Percentiles rank a stretch among this genome's conserved stretches.
Evolutionary conservation across 1,284 basidiomycete genomes (phyloP).

Genomic region (Sanguinoderma infundibulare): DNA sequence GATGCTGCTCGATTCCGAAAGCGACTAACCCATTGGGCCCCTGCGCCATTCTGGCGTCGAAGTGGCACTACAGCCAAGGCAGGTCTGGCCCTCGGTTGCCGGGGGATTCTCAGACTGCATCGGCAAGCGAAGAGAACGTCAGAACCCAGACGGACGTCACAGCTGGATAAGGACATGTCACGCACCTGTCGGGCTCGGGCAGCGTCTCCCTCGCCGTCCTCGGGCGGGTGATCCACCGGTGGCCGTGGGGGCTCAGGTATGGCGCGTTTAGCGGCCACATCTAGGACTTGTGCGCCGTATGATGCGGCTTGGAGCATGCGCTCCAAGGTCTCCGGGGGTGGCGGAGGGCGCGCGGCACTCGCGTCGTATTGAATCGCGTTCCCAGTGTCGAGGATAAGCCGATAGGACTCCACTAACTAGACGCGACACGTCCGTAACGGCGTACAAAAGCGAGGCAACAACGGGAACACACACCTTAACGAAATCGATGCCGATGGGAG

Average conservation of each 20-base stretch:
- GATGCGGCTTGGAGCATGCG: slow-evolving; percentile 54
- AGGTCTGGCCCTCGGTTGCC: slow-evolving; percentile 64
- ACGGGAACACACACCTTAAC: slow-evolving; percentile 46
- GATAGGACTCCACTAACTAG: slow-evolving; percentile 53
- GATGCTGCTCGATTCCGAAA: slow-evolving; percentile 48
- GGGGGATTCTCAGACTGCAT: slow-evolving; percentile 45
- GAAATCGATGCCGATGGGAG: slow-evolving; percentile 50
- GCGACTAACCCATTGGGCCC: slow-evolving; percentile 70
- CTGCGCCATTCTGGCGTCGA: slow-evolving; percentile 84
- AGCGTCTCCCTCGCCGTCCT: slow-evolving; percentile 19
- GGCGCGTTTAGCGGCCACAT: slow-evolving; percentile 39
- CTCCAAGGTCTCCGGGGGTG: slow-evolving; percentile 45
- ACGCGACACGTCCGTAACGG: neutral
- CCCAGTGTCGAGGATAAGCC: slow-evolving; percentile 46
- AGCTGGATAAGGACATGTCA: neutral
- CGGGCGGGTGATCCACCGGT: slow-evolving; percentile 19
- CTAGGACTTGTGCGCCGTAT: slow-evolving; percentile 56
- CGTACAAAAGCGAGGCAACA: slow-evolving; percentile 6
- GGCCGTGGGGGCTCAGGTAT: slow-evolving; percentile 24
- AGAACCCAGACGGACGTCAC: neutral
- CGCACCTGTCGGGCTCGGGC: slow-evolving; percentile 26
- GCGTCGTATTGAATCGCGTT: slow-evolving; percentile 36
- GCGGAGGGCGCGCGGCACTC: slow-evolving; percentile 32
- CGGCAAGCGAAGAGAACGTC: slow-evolving; percentile 3
- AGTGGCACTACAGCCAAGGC: slow-evolving; percentile 80